Evolutionary conservation across 2,329 filamentous ascomycete genomes (phyloP).

Genomic region (Bipolaris bicolor): DNA sequence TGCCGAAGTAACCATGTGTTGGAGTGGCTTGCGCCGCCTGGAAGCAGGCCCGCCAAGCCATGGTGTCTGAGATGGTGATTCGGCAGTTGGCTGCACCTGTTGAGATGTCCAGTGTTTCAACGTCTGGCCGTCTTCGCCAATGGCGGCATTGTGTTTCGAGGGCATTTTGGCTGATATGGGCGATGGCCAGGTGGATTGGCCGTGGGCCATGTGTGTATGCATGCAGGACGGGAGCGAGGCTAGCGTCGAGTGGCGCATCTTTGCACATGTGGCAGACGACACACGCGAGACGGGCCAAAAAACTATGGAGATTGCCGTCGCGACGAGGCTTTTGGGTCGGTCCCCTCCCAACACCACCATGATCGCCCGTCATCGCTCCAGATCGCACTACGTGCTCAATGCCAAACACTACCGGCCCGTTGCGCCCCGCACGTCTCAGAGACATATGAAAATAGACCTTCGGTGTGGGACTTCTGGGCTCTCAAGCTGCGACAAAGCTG

Average conservation of each 20-base stretch:
- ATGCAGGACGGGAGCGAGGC: constrained; percentile 5
- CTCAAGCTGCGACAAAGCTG: constrained; percentile 6
- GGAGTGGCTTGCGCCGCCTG: neutral
- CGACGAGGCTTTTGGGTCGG: no score
- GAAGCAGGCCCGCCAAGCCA: neutral
- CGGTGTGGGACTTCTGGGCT: constrained; percentile 3
- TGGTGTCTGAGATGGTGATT: neutral
- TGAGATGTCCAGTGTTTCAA: constrained; percentile 2
- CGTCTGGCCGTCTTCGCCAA: neutral
- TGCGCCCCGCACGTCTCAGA: constrained; percentile 8
- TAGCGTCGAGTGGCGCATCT: constrained; percentile 2
- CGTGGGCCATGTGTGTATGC: neutral
- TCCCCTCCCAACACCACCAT: neutral
- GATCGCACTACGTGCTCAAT: neutral
- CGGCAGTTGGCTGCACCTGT: neutral
- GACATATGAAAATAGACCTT: neutral
- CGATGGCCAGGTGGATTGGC: constrained; percentile 6
- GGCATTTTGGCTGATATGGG: neutral
- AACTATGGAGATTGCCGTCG: no score
- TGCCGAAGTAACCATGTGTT: neutral
- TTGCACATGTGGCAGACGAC: constrained; percentile 13
- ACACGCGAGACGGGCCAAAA: constrained; percentile 5
- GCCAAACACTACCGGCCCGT: constrained; percentile 1
- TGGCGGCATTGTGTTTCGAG: neutral
- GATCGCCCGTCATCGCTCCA: neutral